phyloP scores from a whole-genome alignment of 1,139 yeast genomes.

The Blastobotrys serpentis region DNA sequence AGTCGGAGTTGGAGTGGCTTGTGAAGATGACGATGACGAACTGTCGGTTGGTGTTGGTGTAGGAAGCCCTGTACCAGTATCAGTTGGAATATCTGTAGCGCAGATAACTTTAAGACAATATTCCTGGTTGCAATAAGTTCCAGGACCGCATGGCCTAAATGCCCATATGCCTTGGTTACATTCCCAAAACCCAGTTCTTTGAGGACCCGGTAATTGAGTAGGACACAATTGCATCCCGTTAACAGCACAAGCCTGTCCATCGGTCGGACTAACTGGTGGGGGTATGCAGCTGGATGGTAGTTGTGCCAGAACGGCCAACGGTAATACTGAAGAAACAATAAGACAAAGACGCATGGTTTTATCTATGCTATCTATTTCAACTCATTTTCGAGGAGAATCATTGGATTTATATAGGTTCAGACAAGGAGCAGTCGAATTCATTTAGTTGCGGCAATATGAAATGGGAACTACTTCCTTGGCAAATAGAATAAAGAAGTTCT shows the following conservation, averaged over 20 bases:
- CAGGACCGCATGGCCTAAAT: constrained; percentile 1
- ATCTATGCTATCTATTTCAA: too few relatives aligned
- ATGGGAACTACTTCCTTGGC: too few relatives aligned
- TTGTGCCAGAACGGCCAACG: background rate
- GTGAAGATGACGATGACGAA: too few relatives aligned
- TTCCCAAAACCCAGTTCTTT: constrained; percentile 7
- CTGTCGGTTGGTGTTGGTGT: too few relatives aligned
- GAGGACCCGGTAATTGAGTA: background rate
- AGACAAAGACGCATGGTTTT: too few relatives aligned
- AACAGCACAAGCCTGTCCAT: background rate
- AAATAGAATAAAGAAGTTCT: too few relatives aligned
- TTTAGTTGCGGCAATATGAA: too few relatives aligned
- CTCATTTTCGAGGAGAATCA: too few relatives aligned
- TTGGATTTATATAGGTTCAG: too few relatives aligned
- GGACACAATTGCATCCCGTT: constrained; percentile 5
- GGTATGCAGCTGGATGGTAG: background rate
- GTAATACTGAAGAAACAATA: background rate
- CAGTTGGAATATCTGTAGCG: background rate
- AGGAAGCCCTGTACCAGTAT: too few relatives aligned
- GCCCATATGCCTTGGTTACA: background rate
- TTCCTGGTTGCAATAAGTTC: constrained; percentile 1
- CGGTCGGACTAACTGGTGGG: background rate
- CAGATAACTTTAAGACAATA: background rate
- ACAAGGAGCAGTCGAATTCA: too few relatives aligned
- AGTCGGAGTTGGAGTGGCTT: too few relatives aligned